Percentiles rank a stretch among this genome's conserved stretches.
Evolutionary conservation across 441 rosid genomes (phyloP).

Genomic region (Omphalea diandra): DNA sequence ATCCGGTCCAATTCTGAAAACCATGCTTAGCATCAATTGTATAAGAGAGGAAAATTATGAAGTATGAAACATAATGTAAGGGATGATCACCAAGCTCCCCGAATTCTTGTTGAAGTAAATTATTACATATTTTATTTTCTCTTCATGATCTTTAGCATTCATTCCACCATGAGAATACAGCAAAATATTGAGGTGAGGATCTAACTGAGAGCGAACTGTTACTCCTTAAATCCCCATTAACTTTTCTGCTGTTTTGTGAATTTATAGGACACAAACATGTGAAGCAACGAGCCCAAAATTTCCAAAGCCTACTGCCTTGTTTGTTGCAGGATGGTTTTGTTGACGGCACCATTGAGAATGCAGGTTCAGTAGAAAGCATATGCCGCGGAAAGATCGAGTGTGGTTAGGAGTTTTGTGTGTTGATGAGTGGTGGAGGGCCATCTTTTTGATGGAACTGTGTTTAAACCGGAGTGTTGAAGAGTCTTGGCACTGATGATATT

Average conservation of each 20-base stretch:
- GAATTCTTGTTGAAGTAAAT: constrained; percentile 28
- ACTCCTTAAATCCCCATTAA: background rate
- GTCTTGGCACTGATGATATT: background rate
- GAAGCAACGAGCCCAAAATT: background rate
- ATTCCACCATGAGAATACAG: constrained; percentile 10
- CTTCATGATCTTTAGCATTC: constrained; percentile 27
- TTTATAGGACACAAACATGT: constrained; percentile 3
- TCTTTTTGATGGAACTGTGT: background rate
- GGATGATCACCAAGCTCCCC: background rate
- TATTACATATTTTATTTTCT: constrained; percentile 25
- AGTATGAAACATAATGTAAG: too few species aligned
- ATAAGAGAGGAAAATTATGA: too few species aligned
- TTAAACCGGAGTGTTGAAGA: too few species aligned
- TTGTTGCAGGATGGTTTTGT: background rate
- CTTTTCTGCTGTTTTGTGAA: background rate
- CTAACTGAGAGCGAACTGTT: constrained; percentile 1
- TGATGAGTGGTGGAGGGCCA: background rate
- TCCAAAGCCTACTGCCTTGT: constrained; percentile 1
- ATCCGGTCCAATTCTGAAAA: too few species aligned
- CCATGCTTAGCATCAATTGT: too few species aligned
- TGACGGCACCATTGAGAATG: background rate
- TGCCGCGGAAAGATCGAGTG: background rate
- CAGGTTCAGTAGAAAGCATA: background rate
- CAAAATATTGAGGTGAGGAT: constrained; percentile 1
- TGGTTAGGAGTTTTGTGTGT: background rate